Conservation (phyloP, 352 stramenopile species). For the Phytophthora parvispora region DNA sequence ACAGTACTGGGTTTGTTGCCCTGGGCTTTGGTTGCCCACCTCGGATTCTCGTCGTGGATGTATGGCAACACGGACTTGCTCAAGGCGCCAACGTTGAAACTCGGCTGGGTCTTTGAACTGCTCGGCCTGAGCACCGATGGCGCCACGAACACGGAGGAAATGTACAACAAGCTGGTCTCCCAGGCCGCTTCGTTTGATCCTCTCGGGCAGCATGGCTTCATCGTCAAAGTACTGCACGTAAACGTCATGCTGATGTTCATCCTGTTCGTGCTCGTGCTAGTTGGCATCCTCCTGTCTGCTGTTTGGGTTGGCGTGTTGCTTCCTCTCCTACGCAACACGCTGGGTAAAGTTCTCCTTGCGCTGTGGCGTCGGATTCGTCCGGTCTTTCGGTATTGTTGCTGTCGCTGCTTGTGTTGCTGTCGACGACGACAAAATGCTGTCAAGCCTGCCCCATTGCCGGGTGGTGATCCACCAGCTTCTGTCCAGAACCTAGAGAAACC, state of each 20-base stretch:
- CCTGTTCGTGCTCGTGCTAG: slow-evolving; percentile 61
- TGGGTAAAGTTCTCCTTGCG: slow-evolving; percentile 40
- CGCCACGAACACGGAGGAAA: slow-evolving; percentile 35
- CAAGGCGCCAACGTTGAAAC: slow-evolving; percentile 59
- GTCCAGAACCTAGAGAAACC: slow-evolving; percentile 1
- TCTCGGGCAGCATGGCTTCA: slow-evolving; percentile 58
- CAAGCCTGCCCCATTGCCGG: slow-evolving; percentile 14
- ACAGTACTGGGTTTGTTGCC: slow-evolving; percentile 64
- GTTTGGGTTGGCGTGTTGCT: slow-evolving; percentile 61
- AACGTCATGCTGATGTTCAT: slow-evolving; percentile 84
- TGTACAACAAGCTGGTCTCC: slow-evolving; percentile 54
- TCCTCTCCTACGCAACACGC: slow-evolving; percentile 55
- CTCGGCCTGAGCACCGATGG: slow-evolving; percentile 44
- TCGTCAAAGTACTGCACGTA: slow-evolving; percentile 77
- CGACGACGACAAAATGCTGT: slow-evolving; percentile 24
- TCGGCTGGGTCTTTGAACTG: slow-evolving; percentile 48
- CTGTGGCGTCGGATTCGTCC: slow-evolving; percentile 44
- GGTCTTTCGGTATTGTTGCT: slow-evolving; percentile 27
- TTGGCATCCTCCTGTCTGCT: slow-evolving; percentile 67
- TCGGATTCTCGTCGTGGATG: slow-evolving; percentile 87
- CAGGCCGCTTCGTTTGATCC: slow-evolving; percentile 59
- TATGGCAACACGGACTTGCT: slow-evolving; percentile 83
- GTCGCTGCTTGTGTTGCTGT: slow-evolving; percentile 28
- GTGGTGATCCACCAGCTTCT: not conserved
- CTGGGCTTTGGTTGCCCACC: slow-evolving; percentile 76